Conservation (phyloP, 2,329 filamentous ascomycete genomes). For the Colletotrichum tamarilloi region DNA sequence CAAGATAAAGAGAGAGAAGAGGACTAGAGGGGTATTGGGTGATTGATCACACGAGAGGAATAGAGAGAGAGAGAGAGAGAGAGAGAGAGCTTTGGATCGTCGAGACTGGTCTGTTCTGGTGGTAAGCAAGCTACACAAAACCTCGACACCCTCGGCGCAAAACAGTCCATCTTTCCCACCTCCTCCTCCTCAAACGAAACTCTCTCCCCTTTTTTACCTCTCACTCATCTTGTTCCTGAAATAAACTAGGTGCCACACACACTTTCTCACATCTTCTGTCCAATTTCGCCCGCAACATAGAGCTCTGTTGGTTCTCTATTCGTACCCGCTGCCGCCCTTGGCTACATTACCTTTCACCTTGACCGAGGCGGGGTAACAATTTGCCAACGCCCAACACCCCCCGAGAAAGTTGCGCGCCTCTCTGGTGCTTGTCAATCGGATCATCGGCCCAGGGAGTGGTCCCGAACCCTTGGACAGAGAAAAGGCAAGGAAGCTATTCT, state of each 20-base stretch:
- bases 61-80: neutral
- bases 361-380: slow-evolving; percentile 33
- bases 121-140: slow-evolving; percentile 9
- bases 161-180: neutral
- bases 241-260: slow-evolving; percentile 17
- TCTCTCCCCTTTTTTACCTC: slow-evolving; percentile 6
- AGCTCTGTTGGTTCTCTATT: neutral
- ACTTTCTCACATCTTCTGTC: neutral
- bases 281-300: neutral
- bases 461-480: slow-evolving; percentile 3
- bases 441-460: neutral
- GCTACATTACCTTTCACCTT: neutral
- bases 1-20: slow-evolving; percentile 13
- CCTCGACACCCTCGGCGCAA: neutral
- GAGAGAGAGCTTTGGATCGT: neutral
- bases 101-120: neutral
- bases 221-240: neutral
- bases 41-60: neutral
- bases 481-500: neutral
- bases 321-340: slow-evolving; percentile 28
- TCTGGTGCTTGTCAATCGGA: slow-evolving; percentile 2
- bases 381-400: neutral
- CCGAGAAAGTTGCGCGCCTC: slow-evolving; percentile 4
- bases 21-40: neutral
- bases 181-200: neutral